phyloP scores from a whole-genome alignment of 2,329 filamentous ascomycete genomes.

The Diplodia scrobiculata region DNA sequence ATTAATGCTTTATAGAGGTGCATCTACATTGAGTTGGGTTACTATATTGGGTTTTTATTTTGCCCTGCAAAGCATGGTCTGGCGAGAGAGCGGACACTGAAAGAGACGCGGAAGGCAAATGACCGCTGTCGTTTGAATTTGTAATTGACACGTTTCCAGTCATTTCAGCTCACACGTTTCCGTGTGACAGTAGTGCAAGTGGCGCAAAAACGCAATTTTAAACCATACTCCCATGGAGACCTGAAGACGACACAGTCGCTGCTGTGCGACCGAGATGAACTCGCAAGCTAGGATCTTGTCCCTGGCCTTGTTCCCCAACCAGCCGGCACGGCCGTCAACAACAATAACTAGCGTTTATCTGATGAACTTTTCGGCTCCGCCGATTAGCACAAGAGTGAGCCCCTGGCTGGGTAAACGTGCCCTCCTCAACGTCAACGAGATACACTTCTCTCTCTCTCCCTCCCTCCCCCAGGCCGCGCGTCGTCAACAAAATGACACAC shows the following conservation, averaged over 20 bases:
- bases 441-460: background rate
- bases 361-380: background rate
- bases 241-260: background rate
- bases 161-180: background rate
- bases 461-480: background rate
- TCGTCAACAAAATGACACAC: background rate
- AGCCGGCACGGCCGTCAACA: background rate
- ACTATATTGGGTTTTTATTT: too few relatives aligned
- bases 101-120: background rate
- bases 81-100: background rate
- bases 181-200: background rate
- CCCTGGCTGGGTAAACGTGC: background rate
- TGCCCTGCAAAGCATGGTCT: too few relatives aligned
- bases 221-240: background rate
- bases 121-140: background rate
- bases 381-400: background rate
- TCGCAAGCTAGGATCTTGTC: background rate
- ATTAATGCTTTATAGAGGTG: background rate
- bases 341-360: background rate
- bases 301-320: background rate
- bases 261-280: background rate
- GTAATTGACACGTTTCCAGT: background rate
- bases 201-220: background rate
- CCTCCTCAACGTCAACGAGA: background rate
- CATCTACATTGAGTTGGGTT: background rate